Conservation (phyloP, 257 asterid species). For the Scutellaria barbata region DNA sequence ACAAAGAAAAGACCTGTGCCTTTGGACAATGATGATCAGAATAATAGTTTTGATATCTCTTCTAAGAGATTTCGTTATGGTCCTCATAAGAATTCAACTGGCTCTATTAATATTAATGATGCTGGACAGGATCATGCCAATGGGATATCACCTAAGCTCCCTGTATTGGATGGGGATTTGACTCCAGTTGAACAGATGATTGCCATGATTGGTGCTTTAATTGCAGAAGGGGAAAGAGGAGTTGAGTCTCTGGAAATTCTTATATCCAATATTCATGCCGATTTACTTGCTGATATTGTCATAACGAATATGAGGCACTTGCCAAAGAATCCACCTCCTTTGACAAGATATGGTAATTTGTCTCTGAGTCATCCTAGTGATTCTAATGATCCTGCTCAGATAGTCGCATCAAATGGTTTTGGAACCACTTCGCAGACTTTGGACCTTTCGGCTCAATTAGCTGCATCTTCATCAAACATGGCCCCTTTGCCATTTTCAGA, state of each 20-base stretch:
- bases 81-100: conserved; percentile 45
- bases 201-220: conserved; percentile 87
- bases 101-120: conserved; percentile 52
- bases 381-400: conserved; percentile 48
- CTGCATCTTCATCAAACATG: conserved; percentile 47
- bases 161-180: conserved; percentile 58
- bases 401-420: conserved; percentile 62
- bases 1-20: conserved; percentile 70
- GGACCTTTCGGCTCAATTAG: conserved; percentile 55
- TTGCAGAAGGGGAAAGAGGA: conserved; percentile 98
- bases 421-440: conserved; percentile 46
- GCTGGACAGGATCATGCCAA: conserved; percentile 58
- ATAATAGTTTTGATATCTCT: conserved; percentile 46
- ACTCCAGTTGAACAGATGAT: conserved; percentile 88
- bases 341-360: conserved; percentile 43
- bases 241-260: conserved; percentile 86
- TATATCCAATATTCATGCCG: conserved; percentile 82
- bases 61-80: conserved; percentile 71
- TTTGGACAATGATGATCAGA: conserved; percentile 63
- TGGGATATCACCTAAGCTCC: conserved; percentile 61
- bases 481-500: conserved; percentile 54
- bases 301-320: conserved; percentile 92
- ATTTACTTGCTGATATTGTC: conserved; percentile 96
- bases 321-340: conserved; percentile 72
- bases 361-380: conserved; percentile 51